phyloP scores from a whole-genome alignment of 176 grass and related monocot genomes.

The Cymbopogon citratus region DNA sequence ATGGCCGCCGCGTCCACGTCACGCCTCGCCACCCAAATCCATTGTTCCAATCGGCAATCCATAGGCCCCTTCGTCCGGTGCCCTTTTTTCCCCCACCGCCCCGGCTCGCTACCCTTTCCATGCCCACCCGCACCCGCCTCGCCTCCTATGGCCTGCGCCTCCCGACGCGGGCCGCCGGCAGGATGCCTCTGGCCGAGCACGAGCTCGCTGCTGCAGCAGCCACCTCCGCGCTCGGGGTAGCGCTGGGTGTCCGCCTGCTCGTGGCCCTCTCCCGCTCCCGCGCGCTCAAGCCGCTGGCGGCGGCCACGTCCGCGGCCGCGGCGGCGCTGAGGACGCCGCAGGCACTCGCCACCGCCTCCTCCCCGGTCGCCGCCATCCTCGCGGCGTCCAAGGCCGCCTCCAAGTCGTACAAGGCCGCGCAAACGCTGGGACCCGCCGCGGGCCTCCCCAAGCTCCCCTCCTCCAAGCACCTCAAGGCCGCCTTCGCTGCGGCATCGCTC shows the following conservation, averaged over 20 bases:
- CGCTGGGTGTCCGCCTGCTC: conserved; percentile 40
- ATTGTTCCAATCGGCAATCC: not conserved
- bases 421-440: conserved; percentile 38
- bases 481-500: conserved; percentile 50
- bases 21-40: not conserved
- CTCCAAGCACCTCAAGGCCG: conserved; percentile 53
- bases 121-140: not conserved
- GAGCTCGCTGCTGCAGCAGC: conserved; percentile 15
- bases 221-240: conserved; percentile 49
- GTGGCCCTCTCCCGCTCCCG: conserved; percentile 42
- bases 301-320: conserved; percentile 50
- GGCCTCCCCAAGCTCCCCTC: conserved; percentile 24
- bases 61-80: not conserved
- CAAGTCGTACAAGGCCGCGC: conserved; percentile 76
- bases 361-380: conserved; percentile 51
- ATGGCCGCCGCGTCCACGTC: conserved; percentile 32
- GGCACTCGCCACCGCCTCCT: conserved; percentile 32
- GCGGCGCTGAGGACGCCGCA: conserved; percentile 58
- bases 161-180: conserved; percentile 7
- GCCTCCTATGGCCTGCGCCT: conserved; percentile 44
- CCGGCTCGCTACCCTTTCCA: not conserved
- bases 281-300: conserved; percentile 58
- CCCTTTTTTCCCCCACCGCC: not conserved
- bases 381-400: conserved; percentile 69
- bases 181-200: conserved; percentile 16